Evolutionary conservation across 192 early-diverging fungal species (phyloP), one percentile per base, ranked within the genome.

Genomic region (Coemansia sp.): DNA sequence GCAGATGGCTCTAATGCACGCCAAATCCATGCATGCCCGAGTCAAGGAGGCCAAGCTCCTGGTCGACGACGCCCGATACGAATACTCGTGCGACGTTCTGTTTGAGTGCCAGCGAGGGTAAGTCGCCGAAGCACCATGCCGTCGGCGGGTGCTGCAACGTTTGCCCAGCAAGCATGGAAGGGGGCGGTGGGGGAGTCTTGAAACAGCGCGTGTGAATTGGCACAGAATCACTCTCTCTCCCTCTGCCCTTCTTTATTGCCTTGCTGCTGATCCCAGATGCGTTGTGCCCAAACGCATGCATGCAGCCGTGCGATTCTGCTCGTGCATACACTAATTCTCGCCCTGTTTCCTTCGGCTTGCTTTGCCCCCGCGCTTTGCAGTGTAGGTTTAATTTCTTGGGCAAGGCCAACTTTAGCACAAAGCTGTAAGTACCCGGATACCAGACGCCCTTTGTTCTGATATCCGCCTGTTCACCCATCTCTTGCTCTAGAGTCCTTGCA

Each of bases 91-190:
- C 51, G 72, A 76, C 19, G 66, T 60, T 7, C 42, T 76, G 29
- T 64, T 58, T 17, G 72, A 76, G 40, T 69, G 72, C 38, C 72
- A 76, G 40, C 56, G 72, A 38, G 72, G 72, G 71, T 74, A 67
- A 48, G 59, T 19, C 3, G 27, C 20, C n/a, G n/a, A n/a, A n/a
- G n/a, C n/a, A n/a, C n/a, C n/a, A n/a, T n/a, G n/a, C n/a, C n/a
- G n/a, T 14, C 37, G 18, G 6, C 5, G 37, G 15, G 6, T 9
- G 15, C 8, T n/a, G n/a, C n/a, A n/a, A n/a, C n/a, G n/a, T n/a
- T n/a, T n/a, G n/a, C n/a, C n/a, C n/a, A n/a, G n/a, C n/a, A n/a
- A n/a, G n/a, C n/a, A n/a, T n/a, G n/a, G n/a, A n/a, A n/a, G n/a
- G n/a, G n/a, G n/a, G n/a, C n/a, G n/a, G n/a, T n/a, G n/a, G n/a